Conservation (phyloP, 106 monocot genomes). For the Agapanthus africanus region DNA sequence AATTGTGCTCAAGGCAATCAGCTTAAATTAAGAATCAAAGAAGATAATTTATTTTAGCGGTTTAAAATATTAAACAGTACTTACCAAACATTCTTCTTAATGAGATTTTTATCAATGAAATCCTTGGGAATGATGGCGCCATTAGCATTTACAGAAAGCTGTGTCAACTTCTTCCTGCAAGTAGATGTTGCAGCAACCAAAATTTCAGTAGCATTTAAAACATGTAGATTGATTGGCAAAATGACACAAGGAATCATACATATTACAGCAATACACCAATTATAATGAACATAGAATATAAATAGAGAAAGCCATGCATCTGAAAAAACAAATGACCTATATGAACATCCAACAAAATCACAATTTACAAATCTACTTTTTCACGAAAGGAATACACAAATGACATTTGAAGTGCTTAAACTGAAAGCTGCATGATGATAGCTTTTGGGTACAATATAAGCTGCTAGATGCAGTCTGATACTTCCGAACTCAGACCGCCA, state of each 20-base stretch:
- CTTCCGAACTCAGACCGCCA: too few relatives aligned
- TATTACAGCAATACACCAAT: neutral
- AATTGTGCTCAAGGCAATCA: neutral
- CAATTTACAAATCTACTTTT: neutral
- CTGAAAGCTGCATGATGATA: neutral
- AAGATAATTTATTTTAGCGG: slow-evolving; percentile 3
- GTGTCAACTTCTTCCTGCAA: slow-evolving; percentile 76
- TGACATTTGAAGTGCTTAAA: neutral
- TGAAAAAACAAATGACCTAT: neutral
- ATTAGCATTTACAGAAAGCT: slow-evolving; percentile 82
- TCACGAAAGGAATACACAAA: neutral
- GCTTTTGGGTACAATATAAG: too few relatives aligned
- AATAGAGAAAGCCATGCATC: neutral
- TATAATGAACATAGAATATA: neutral
- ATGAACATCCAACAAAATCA: neutral
- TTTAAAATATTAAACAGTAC: slow-evolving; percentile 11
- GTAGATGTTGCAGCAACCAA: neutral
- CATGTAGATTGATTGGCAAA: neutral
- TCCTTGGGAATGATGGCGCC: slow-evolving; percentile 59
- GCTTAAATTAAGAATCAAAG: neutral
- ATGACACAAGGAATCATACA: neutral
- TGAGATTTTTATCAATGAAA: slow-evolving; percentile 62
- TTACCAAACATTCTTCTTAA: slow-evolving; percentile 69
- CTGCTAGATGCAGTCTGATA: too few relatives aligned
- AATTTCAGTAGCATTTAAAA: neutral